These are phyloP conservation scores for Tylopilus sp. DNA, from an alignment of 768 basidiomycete genomes.

Conservation along the genomic window DNA sequence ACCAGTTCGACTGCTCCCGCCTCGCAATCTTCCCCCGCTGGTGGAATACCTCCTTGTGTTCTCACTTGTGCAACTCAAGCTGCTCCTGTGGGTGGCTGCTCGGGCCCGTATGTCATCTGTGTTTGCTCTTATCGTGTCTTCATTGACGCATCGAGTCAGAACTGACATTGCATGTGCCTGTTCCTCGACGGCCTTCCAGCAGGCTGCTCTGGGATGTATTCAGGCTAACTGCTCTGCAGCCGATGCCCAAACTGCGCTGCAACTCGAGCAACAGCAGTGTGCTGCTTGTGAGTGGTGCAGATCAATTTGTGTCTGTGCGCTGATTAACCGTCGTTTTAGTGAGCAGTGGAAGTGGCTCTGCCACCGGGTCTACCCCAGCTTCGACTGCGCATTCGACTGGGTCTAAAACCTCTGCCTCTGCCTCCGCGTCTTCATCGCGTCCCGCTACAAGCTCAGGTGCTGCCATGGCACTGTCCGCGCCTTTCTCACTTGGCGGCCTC, in stretches of 20 bases:
- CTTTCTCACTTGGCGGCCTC: conserved; percentile 17
- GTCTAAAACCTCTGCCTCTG: not conserved
- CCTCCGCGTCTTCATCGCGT: not conserved
- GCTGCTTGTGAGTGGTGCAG: conserved; percentile 11
- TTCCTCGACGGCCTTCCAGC: conserved; percentile 36
- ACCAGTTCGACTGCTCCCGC: not conserved
- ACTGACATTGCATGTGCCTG: conserved; percentile 40
- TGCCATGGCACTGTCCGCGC: conserved; percentile 13
- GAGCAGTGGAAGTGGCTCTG: not conserved
- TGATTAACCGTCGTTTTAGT: not conserved
- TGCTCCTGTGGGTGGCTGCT: not conserved
- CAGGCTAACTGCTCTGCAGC: conserved; percentile 29
- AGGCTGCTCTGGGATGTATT: conserved; percentile 33
- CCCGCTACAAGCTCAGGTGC: conserved; percentile 9
- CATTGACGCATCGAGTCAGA: conserved; percentile 21
- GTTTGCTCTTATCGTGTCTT: not conserved
- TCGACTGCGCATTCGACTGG: not conserved
- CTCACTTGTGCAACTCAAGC: not conserved
- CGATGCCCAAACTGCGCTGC: conserved; percentile 31
- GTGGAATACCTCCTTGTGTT: conserved; percentile 12
- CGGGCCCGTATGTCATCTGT: conserved; percentile 12
- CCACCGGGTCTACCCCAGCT: not conserved
- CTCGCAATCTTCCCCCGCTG: conserved; percentile 1
- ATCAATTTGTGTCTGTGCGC: not conserved
- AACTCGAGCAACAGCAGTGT: conserved; percentile 35